Percentiles rank a stretch among this genome's conserved stretches.
These are phyloP conservation scores for Paracamarosporium sp. DNA, from an alignment of 2,329 filamentous ascomycete genomes.

Conservation along the genomic window DNA sequence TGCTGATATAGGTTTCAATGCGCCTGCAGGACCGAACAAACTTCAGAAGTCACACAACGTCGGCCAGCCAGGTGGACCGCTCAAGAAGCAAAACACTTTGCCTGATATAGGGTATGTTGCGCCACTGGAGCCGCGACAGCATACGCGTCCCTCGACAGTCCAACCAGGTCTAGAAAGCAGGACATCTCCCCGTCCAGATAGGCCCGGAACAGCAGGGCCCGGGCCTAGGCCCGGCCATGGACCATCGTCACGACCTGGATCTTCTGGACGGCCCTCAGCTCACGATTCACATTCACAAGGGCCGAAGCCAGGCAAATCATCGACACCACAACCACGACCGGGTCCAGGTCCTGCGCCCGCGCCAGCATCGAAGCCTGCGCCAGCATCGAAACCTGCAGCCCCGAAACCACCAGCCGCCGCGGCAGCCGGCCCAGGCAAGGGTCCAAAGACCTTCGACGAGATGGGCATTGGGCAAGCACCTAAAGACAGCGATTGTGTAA, in stretches of 20 bases:
- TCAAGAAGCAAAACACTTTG: slow-evolving; percentile 40
- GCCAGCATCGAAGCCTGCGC: slow-evolving; percentile 6
- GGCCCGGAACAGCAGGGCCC: slow-evolving; percentile 30
- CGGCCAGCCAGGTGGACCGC: slow-evolving; percentile 22
- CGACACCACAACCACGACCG: slow-evolving; percentile 16
- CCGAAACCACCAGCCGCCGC: slow-evolving; percentile 35
- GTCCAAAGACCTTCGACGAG: slow-evolving; percentile 94
- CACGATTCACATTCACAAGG: slow-evolving; percentile 21
- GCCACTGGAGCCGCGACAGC: slow-evolving; percentile 43
- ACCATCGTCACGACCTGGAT: slow-evolving; percentile 31
- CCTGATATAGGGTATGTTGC: slow-evolving; percentile 48
- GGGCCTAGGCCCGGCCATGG: slow-evolving; percentile 18
- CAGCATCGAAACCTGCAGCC: slow-evolving; percentile 22
- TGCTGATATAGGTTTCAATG: slow-evolving; percentile 51
- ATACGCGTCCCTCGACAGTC: slow-evolving; percentile 42
- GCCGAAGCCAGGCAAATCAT: slow-evolving; percentile 25
- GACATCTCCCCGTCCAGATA: slow-evolving; percentile 30
- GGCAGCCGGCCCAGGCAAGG: slow-evolving; percentile 62
- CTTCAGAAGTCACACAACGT: slow-evolving; percentile 45
- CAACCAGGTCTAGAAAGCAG: slow-evolving; percentile 44
- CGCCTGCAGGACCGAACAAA: slow-evolving; percentile 53
- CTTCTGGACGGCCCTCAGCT: slow-evolving; percentile 35
- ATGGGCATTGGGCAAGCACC: slow-evolving; percentile 93
- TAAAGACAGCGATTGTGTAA: slow-evolving; percentile 89
- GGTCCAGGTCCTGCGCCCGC: background rate